These are phyloP conservation scores for Neonectria sp. DNA, from an alignment of 2,329 filamentous ascomycete genomes.

Conservation along the genomic window DNA sequence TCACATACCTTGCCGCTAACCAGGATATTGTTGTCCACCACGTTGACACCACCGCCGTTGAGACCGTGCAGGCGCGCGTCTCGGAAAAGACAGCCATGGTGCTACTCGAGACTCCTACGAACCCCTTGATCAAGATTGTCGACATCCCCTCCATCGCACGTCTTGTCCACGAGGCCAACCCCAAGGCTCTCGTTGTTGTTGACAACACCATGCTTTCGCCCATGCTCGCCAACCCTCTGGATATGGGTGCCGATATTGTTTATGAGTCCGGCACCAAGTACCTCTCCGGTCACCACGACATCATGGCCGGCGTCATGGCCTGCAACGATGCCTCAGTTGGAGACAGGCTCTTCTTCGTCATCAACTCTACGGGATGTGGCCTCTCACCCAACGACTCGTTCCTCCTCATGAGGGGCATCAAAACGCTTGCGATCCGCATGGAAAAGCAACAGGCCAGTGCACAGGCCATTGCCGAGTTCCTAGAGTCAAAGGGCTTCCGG, in stretches of 20 bases:
- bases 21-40: conserved; percentile 95
- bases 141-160: conserved; percentile 87
- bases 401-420: conserved; percentile 94
- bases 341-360: conserved; percentile 95
- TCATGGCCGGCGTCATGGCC: conserved; percentile 98
- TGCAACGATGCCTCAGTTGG: conserved; percentile 86
- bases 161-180: conserved; percentile 82
- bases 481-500: conserved; percentile 92
- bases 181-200: conserved; percentile 86
- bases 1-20: conserved; percentile 92
- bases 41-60: conserved; percentile 89
- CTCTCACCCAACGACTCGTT: conserved; percentile 96
- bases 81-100: conserved; percentile 93
- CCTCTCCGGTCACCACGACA: conserved; percentile 96
- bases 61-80: conserved; percentile 78
- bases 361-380: conserved; percentile 96
- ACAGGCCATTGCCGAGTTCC: conserved; percentile 90
- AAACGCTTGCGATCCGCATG: conserved; percentile 98
- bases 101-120: conserved; percentile 95
- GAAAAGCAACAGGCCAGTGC: conserved; percentile 98
- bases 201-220: conserved; percentile 99
- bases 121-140: conserved; percentile 98
- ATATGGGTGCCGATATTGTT: conserved; percentile 94
- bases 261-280: conserved; percentile 99
- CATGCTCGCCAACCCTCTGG: conserved; percentile 92